Conservation (phyloP, 1,284 basidiomycete genomes). For the Sanghuangporus weigelae region DNA sequence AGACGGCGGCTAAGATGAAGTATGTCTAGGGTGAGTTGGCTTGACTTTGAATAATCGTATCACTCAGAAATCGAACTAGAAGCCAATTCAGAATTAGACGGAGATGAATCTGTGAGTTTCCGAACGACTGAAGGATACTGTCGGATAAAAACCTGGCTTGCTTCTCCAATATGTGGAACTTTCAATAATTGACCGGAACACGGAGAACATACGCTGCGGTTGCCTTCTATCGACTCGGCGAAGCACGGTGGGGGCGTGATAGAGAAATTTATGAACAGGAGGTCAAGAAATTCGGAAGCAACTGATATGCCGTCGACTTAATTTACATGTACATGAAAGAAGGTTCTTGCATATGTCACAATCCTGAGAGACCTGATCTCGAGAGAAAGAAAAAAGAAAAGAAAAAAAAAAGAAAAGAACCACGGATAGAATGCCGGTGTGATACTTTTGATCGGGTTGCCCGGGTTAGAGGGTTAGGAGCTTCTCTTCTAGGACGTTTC, state of each 20-base stretch:
- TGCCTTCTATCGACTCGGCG: not conserved
- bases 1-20: not conserved
- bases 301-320: too few relatives aligned
- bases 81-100: too few relatives aligned
- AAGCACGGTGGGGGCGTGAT: not conserved
- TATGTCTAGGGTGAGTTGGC: not conserved
- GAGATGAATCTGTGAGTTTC: too few relatives aligned
- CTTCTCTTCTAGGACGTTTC: too few relatives aligned
- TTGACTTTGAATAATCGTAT: too few relatives aligned
- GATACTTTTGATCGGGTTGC: not conserved
- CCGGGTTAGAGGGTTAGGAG: too few relatives aligned
- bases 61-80: too few relatives aligned
- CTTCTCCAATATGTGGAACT: not conserved
- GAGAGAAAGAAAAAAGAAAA: not conserved
- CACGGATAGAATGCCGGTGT: not conserved
- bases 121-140: too few relatives aligned
- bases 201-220: not conserved
- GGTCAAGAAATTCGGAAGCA: not conserved
- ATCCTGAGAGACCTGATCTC: not conserved
- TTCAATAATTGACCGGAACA: not conserved
- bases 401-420: not conserved
- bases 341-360: not conserved
- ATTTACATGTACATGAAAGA: too few relatives aligned
- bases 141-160: not conserved
- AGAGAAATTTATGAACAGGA: not conserved